Percentiles rank a stretch among this genome's conserved stretches.
Conservation (phyloP, 2,329 filamentous ascomycete species). For the Aureobasidium sp. region DNA sequence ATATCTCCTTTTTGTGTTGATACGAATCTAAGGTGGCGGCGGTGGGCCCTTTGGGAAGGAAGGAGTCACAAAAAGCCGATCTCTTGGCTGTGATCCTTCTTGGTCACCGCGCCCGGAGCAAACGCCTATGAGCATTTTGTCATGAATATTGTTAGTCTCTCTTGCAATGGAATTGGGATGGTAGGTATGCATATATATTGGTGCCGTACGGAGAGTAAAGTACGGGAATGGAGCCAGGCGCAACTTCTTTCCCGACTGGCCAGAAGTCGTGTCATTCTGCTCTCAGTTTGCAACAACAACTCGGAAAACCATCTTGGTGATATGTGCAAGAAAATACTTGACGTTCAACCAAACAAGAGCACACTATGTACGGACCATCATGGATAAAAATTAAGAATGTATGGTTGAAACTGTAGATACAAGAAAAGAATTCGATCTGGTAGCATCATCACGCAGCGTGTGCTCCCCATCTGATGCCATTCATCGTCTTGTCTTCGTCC, state of each 20-base stretch:
- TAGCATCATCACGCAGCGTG: background rate
- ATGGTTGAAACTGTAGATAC: too few relatives aligned
- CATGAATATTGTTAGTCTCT: too few relatives aligned
- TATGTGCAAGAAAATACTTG: too few relatives aligned
- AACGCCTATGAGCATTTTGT: too few relatives aligned
- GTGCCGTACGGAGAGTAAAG: background rate
- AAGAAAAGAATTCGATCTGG: background rate
- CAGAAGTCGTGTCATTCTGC: background rate
- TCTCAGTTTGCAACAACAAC: background rate
- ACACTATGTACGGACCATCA: background rate
- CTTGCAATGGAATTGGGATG: too few relatives aligned
- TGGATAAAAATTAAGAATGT: background rate
- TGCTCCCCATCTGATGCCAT: background rate
- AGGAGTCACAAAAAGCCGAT: background rate
- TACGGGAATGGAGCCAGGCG: background rate
- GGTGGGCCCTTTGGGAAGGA: background rate
- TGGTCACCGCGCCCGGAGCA: too few relatives aligned
- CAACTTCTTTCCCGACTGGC: background rate
- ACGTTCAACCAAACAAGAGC: too few relatives aligned
- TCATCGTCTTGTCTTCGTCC: slow-evolving; percentile 47
- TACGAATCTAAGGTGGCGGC: background rate
- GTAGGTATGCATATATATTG: too few relatives aligned
- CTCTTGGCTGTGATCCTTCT: background rate
- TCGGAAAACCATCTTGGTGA: background rate
- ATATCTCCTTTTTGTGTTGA: too few relatives aligned